Evolutionary conservation across 352 stramenopile species (phyloP).

Genomic region (Phytophthora citrophthora): DNA sequence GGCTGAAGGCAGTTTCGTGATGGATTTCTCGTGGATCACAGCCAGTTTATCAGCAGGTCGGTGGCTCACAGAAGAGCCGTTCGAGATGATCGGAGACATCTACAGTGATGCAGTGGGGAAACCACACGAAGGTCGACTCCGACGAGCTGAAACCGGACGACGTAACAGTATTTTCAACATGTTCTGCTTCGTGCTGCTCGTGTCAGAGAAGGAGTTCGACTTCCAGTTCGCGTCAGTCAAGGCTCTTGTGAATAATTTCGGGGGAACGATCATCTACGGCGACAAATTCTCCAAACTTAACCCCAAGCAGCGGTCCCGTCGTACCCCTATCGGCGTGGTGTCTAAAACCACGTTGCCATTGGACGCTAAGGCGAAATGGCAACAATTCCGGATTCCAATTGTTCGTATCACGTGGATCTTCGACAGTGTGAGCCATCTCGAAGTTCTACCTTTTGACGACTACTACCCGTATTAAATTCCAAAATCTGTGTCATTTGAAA

Average conservation of each 20-base stretch:
- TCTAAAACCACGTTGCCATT: constrained; percentile 67
- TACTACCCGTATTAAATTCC: constrained; percentile 82
- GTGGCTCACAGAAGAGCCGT: constrained; percentile 76
- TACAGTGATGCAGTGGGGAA: constrained; percentile 78
- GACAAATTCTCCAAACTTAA: constrained; percentile 34
- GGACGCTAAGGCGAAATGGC: constrained; percentile 63
- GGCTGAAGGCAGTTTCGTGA: constrained; percentile 72
- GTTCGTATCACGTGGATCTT: constrained; percentile 89
- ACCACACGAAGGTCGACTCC: constrained; percentile 68
- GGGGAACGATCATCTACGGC: constrained; percentile 50
- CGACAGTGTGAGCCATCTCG: constrained; percentile 87
- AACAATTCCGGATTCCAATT: constrained; percentile 80
- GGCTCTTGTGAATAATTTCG: constrained; percentile 73
- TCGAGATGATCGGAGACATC: constrained; percentile 83
- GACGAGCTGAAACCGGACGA: constrained; percentile 47
- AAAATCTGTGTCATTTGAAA: not conserved
- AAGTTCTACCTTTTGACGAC: constrained; percentile 84
- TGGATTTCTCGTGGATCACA: constrained; percentile 82
- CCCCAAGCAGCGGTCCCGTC: constrained; percentile 26
- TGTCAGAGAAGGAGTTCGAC: constrained; percentile 70
- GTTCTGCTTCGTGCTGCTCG: constrained; percentile 82
- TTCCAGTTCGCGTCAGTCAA: constrained; percentile 73
- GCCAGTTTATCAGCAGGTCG: constrained; percentile 61
- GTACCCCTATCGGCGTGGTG: constrained; percentile 73
- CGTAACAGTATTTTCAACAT: constrained; percentile 80